Base-by-base conservation (phyloP, 208 protist genomes). In the Leishmania arabica region DNA sequence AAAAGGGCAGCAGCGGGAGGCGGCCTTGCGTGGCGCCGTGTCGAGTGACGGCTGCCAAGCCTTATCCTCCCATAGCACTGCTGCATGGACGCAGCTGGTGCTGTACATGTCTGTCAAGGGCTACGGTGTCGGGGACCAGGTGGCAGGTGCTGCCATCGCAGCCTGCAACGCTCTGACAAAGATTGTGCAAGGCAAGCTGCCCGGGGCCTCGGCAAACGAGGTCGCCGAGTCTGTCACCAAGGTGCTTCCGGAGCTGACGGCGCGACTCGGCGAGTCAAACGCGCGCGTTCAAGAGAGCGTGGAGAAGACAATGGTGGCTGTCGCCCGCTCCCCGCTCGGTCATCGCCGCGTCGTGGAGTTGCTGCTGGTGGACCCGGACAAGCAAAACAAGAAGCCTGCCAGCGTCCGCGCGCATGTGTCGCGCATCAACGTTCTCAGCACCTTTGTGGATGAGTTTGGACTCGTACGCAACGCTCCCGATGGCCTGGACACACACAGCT, bases 221-320 rank as follows among this genome's bases (percentile, higher is more conserved):
- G 54, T 92, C 45, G 49, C 24, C 13, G 75, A 80, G 66, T 58
- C 81, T 49, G 53, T 89, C 83, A 64, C 65, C 42, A 85, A 84
- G 51, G 70, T 92, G 53, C 73, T 96, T 51, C 83, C 86, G 3
- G 84, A 92, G 47, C 76, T 96, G 65, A 85, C 95, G 58, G 82
- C 58, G 31, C 92, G 93, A 60, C 79, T 92, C 60, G 95, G 91
- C 37, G 95, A 98, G 77, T 86, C 81, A 37, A 97, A 97, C 84
- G 83, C 74, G 45, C 87, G 92, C 40, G 82, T 97, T 47, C 92
- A 95, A 54, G 93, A 97, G 69, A 88, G 73, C 45, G 83, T 90
- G 0, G 90, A 92, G 77, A 87, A 72, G 27, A 77, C 90, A 62
- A 27, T 98, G 42, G 60, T 93, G 17, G 17, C 75, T 45, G 21